Evolutionary conservation across 2,329 filamentous ascomycete genomes (phyloP), one percentile per base, ranked within the genome.

Genomic region (Leptosphaerulina australis): DNA sequence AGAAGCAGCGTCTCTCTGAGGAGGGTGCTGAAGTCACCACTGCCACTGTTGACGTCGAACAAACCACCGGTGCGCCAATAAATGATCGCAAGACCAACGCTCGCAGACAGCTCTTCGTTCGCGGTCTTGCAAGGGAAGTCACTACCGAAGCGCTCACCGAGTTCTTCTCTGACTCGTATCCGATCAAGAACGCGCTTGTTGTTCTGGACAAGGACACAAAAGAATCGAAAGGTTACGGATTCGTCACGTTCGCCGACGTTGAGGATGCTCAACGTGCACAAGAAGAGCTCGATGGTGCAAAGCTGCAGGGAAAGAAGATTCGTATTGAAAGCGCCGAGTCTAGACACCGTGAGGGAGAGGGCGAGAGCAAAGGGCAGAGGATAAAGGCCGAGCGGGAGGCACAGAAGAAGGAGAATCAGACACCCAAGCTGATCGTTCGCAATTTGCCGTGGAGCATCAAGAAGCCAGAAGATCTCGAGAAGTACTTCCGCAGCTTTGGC

Each of bases 361-460:
- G 64, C 49, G 66, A 59, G 1, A 63, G 59, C 55, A 78, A 79
- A 1, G 79, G 79, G 55, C 63, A 64, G 21, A 60, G 69, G 49
- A 81, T 84, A 43, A 94, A 92, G 78, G 82, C 86, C 26, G 88
- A 88, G 67, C 78, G 79, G 26, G 78, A 82, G 63, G 83, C 87
- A 59, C 81, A 87, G 55, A 77, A 84, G 62, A 82, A 81, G 30
- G 80, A 83, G 28, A 81, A 81, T 44, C 84, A 84, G 44, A 89
- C 91, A 59, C 90, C 92, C 1, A 94, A 85, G 67, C 81, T 89
- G n/a, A 90, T 99, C 70, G 85, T 99, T 38, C 86, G 94, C 67
- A 99, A 99, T 71, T 71, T 99, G 67, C 93, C 94, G 0, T 99
- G 94, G 94, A 96, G 88, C 62, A 88, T 99, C 69, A 96, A 96